Base-by-base conservation (phyloP, 768 basidiomycete species). In the Pleurotus sapidus region DNA sequence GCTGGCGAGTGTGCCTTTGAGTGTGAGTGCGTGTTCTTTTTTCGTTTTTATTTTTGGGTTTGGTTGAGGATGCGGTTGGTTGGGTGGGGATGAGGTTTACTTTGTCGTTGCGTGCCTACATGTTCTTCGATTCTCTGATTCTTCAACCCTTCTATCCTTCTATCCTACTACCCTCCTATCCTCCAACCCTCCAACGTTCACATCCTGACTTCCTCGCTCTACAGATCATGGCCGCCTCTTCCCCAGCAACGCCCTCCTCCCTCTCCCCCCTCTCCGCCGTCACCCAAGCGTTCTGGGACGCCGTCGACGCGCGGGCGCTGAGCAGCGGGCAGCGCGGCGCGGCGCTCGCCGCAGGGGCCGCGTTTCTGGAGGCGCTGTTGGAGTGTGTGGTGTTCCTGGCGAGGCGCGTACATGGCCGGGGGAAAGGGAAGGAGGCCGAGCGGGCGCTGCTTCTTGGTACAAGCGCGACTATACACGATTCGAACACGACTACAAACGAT, bases 241-340 rank as follows among this genome's bases (percentile, higher is more conserved):
- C 57, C 7, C 56, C 53, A 57, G n/a, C n/a, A n/a, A n/a, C n/a
- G n/a, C n/a, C n/a, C n/a, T n/a, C n/a, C n/a, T n/a, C n/a, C n/a
- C n/a, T n/a, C n/a, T 65, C 67, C 43, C 72, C 67, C 49, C 66
- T 88, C 2, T 61, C 73, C 2, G 76, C 78, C 25, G 72, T 96
- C 43, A 90, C 93, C 66, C 71, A 76, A 0, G 83, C 91, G 0
- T 86, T 98, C 64, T 97, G 95, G 93, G 81, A 85, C 14, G 93
- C 91, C 0, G 69, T 92, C 1, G 86, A 90, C 51, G 82, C 83
- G 5, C 81, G 84, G 20, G 84, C 88, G 0, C 75, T 91, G 4
- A 82, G 77, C 37, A 75, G 84, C 0, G 76, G 88, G 8, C 77
- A 86, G 48, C 77, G 84, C 5, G 65, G 74, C 1, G 73, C 74